phyloP scores from a whole-genome alignment of 192 early-diverging fungal genomes.

The Physocladia obscura region DNA sequence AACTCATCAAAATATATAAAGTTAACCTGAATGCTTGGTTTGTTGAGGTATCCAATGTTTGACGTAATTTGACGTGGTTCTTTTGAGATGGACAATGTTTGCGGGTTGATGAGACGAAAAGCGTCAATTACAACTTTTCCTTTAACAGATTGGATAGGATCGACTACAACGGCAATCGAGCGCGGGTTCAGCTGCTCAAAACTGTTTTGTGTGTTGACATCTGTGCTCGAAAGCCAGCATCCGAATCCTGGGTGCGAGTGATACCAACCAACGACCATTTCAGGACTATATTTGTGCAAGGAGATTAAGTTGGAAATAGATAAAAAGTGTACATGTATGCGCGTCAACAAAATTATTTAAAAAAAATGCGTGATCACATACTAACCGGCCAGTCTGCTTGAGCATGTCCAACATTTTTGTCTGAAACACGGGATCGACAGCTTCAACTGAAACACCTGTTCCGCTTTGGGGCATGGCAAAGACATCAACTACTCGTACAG shows the following conservation, averaged over 20 bases:
- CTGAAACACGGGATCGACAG: constrained; percentile 98
- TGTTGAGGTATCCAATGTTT: constrained; percentile 97
- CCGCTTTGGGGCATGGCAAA: constrained; percentile 99
- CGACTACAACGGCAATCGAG: constrained; percentile 96
- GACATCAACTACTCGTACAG: constrained; percentile 92
- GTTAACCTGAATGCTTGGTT: constrained; percentile 87
- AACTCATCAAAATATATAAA: background rate
- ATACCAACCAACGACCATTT: constrained; percentile 99
- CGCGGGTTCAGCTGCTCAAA: constrained; percentile 93
- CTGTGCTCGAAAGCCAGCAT: constrained; percentile 99
- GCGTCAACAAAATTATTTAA: background rate
- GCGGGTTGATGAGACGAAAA: constrained; percentile 93
- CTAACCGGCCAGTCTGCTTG: constrained; percentile 94
- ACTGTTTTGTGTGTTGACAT: constrained; percentile 97
- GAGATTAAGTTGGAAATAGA: background rate
- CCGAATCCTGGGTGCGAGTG: constrained; percentile 99
- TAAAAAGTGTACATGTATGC: background rate
- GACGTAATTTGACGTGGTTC: constrained; percentile 98
- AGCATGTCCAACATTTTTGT: constrained; percentile 99
- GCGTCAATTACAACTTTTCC: constrained; percentile 99
- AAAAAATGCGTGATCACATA: no score
- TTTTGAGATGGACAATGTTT: constrained; percentile 77
- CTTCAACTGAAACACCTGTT: constrained; percentile 98
- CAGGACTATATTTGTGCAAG: constrained; percentile 61
- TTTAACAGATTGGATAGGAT: constrained; percentile 99